phyloP scores from a whole-genome alignment of 2,329 filamentous ascomycete species.

The Phyllosticta citribraziliensis region DNA sequence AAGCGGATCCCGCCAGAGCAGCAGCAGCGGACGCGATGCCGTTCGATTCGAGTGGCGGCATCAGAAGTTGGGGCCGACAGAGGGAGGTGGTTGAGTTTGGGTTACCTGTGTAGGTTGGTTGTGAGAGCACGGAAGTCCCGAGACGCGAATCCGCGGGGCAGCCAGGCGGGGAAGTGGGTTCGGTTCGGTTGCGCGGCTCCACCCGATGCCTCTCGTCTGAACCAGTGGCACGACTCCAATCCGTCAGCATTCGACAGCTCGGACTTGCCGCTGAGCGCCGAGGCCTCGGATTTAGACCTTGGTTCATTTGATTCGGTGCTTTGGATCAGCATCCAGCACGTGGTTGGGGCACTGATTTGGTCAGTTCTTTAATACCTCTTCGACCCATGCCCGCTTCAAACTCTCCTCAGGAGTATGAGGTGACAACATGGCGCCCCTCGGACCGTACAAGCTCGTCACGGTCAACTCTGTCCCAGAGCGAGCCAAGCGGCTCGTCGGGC shows the following conservation, averaged over 20 bases:
- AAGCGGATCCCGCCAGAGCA: background rate
- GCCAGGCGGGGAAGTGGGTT: background rate
- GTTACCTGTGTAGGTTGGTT: background rate
- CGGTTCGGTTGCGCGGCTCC: too few relatives aligned
- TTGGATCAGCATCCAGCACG: too few relatives aligned
- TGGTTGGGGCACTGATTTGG: too few relatives aligned
- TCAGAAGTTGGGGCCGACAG: background rate
- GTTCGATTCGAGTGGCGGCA: background rate
- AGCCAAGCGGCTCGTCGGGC: constrained; percentile 52
- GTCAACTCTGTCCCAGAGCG: constrained; percentile 60
- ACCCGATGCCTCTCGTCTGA: too few relatives aligned
- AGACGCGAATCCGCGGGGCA: background rate
- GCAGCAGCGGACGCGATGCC: background rate
- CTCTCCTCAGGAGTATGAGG: too few relatives aligned
- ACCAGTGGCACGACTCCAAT: too few relatives aligned
- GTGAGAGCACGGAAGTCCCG: background rate
- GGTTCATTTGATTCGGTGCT: too few relatives aligned
- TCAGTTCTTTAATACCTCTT: too few relatives aligned
- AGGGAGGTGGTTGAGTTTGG: background rate
- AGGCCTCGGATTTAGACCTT: too few relatives aligned
- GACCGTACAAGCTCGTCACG: constrained; percentile 54
- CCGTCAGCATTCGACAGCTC: too few relatives aligned
- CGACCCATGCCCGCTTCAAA: background rate
- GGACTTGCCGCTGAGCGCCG: too few relatives aligned
- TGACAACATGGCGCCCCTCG: constrained; percentile 18